These are phyloP conservation scores for Ophiostoma ulmi DNA, from an alignment of 2,329 filamentous ascomycete species.

Conservation along the genomic window DNA sequence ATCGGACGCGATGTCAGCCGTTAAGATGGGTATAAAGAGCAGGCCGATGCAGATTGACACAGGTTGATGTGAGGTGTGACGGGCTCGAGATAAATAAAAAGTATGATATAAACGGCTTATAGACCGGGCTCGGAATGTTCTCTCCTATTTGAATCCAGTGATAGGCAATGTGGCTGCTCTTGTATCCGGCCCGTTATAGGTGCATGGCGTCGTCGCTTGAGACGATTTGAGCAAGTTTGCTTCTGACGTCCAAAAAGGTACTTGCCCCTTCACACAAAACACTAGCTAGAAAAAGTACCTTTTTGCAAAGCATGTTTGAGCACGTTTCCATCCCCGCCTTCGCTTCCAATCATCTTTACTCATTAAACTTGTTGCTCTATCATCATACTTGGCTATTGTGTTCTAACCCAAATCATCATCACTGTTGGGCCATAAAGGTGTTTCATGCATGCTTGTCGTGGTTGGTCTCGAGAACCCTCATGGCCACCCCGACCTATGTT, in stretches of 20 bases:
- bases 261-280: constrained; percentile 15
- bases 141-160: not conserved
- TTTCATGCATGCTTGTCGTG: not conserved
- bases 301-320: constrained; percentile 9
- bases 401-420: not conserved
- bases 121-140: not conserved
- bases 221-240: constrained; percentile 28
- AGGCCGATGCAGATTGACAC: not conserved
- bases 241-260: not conserved
- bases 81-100: not conserved
- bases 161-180: not conserved
- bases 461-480: not conserved
- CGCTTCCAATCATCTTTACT: not conserved
- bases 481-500: not conserved
- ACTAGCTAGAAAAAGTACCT: constrained; percentile 9
- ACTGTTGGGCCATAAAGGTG: not conserved
- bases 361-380: not conserved
- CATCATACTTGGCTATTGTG: not conserved
- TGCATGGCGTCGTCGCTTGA: constrained; percentile 3
- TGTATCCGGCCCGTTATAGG: not conserved
- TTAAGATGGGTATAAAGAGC: not conserved
- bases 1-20: not conserved
- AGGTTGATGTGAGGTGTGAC: not conserved
- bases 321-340: not conserved
- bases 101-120: not conserved